phyloP scores from a whole-genome alignment of 2,329 filamentous ascomycete genomes.

The Knufia fluminis region DNA sequence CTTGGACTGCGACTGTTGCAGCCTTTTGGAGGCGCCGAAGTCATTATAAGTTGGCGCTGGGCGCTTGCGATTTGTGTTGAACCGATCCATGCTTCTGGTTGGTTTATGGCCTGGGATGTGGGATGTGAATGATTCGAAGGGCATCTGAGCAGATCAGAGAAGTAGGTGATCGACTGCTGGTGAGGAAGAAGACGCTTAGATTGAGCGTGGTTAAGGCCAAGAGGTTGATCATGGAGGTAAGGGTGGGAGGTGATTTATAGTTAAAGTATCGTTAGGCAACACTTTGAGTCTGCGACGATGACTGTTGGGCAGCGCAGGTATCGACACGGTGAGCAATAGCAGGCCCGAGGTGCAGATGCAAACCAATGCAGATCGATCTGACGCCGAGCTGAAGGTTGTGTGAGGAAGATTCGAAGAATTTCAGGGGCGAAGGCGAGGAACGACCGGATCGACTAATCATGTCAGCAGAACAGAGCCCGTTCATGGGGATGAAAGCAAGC shows the following conservation, averaged over 20 bases:
- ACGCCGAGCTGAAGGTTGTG: no score
- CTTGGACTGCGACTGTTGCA: not conserved
- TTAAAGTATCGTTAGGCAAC: no score
- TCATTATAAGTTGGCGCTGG: not conserved
- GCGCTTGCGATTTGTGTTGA: constrained; percentile 1
- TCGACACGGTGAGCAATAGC: no score
- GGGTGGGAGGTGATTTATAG: no score
- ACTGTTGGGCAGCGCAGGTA: no score
- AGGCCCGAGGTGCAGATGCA: no score
- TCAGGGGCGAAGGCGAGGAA: not conserved
- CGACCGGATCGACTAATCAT: not conserved
- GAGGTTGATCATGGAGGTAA: no score
- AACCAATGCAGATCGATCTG: no score
- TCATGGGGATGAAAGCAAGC: not conserved
- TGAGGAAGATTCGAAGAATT: no score
- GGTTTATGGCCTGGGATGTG: not conserved
- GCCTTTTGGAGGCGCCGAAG: not conserved
- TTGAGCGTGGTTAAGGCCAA: not conserved
- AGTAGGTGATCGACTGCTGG: not conserved
- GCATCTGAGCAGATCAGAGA: not conserved
- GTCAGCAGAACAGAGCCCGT: not conserved
- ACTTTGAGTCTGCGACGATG: no score
- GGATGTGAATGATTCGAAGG: not conserved
- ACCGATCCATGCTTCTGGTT: not conserved
- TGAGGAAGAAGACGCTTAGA: not conserved